Evolutionary conservation across 2,329 filamentous ascomycete species (phyloP), one percentile per base, ranked within the genome.

Genomic region (Ophiosphaerella korrae): DNA sequence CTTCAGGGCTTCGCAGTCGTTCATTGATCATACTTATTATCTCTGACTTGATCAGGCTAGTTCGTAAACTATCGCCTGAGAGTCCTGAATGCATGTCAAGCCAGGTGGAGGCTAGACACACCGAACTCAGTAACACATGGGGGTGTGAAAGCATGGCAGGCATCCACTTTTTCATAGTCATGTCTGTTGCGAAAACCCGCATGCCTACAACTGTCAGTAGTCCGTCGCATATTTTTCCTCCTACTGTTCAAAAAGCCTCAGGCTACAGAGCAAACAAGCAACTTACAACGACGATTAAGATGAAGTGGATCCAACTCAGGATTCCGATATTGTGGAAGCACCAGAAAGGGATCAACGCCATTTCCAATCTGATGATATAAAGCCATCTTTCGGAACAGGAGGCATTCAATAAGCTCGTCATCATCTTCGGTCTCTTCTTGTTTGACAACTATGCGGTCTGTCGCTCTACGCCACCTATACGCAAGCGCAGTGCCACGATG

Each of bases 21-120:
- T 63, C 47, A 14, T 64, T 69, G 48, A 71, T 56, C 55, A 64
- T 68, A 7, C 41, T 31, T 7, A 70, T 63, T 7, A 54, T 61
- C 31, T 71, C 68, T 2, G 34, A 37, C 36, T 72, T 72, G 45
- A 69, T 48, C 16, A 66, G 41, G 2, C 42, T 39, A 2, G 69
- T 71, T 5, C 55, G 59, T 8, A 48, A 53, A 39, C 67, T 72
- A 24, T 71, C 68, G 2, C 55, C 63, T 7, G 52, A 56, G 11
- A 31, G 41, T 4, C 56, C 55, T 6, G 53, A 45, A 14, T 57
- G 57, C 63, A 70, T 70, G 31, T 72, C 70, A 21, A 66, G 48
- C 61, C 62, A 72, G 2, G 62, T 62, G 0, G 66, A 66, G 11
- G 60, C 53, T 7, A 70, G 9, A n/a, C 64, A 42, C 1, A 55